Evolutionary conservation across 2,329 filamentous ascomycete species (phyloP).

Genomic region (Hyphodiscus sp.): DNA sequence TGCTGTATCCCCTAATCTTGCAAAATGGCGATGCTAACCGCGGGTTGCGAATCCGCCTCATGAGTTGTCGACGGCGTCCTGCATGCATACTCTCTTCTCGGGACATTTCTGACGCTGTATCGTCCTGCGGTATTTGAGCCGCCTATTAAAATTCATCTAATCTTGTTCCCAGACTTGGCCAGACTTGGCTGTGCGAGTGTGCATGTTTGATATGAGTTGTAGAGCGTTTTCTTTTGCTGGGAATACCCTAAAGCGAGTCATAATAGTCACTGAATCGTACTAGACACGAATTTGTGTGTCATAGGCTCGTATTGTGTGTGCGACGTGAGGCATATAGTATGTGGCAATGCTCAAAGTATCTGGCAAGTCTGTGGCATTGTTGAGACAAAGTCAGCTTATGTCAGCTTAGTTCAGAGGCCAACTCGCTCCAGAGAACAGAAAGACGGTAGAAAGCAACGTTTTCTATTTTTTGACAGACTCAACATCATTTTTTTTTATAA

Average conservation of each 20-base stretch:
- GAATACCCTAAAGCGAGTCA: not conserved
- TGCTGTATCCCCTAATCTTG: not conserved
- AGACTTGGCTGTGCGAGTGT: not conserved
- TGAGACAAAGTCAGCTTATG: not conserved
- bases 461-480: too few relatives aligned
- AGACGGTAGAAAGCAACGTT: too few relatives aligned
- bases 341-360: not conserved
- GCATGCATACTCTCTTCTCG: not conserved
- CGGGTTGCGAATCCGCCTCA: not conserved
- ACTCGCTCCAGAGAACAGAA: too few relatives aligned
- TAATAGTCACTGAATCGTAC: not conserved
- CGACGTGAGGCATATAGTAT: not conserved
- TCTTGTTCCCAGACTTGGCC: too few relatives aligned
- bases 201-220: not conserved
- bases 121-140: not conserved
- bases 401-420: not conserved
- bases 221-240: not conserved
- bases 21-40: not conserved
- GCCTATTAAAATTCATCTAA: not conserved
- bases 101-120: not conserved
- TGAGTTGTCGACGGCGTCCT: not conserved
- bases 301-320: not conserved
- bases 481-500: too few relatives aligned
- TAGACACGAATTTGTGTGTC: not conserved
- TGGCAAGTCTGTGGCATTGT: not conserved